Percentiles rank a stretch among this genome's conserved stretches.
Conservation (phyloP, 768 basidiomycete genomes). For the Hericium coralloides region DNA sequence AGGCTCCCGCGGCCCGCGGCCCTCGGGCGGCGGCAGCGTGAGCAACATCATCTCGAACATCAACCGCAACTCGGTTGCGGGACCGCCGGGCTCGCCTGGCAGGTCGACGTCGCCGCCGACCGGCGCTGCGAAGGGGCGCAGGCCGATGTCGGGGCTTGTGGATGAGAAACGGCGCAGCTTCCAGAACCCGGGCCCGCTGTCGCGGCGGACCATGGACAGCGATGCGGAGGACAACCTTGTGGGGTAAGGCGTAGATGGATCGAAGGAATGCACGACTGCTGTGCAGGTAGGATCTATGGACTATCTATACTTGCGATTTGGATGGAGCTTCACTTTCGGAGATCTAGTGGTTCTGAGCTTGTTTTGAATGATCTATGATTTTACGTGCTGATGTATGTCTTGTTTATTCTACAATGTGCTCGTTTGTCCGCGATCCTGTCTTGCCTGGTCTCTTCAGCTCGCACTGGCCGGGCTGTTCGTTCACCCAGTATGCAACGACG, state of each 20-base stretch:
- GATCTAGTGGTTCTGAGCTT: no score
- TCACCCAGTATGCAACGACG: no score
- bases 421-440: no score
- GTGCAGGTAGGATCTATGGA: no score
- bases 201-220: conserved; percentile 74
- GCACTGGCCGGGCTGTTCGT: no score
- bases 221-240: conserved; percentile 75
- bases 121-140: conserved; percentile 9
- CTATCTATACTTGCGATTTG: no score
- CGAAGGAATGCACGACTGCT: neutral
- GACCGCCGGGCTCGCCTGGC: conserved; percentile 1
- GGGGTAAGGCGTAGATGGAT: conserved; percentile 2
- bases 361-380: no score
- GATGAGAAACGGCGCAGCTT: conserved; percentile 8
- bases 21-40: conserved; percentile 5
- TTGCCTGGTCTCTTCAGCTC: no score
- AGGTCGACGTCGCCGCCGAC: conserved; percentile 6
- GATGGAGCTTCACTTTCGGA: no score
- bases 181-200: conserved; percentile 27
- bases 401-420: no score
- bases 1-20: conserved; percentile 10
- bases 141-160: conserved; percentile 10
- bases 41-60: conserved; percentile 5
- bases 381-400: no score
- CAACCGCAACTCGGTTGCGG: conserved; percentile 6